Conservation (phyloP, 1,284 basidiomycete genomes). For the Tilletiopsis washingtonensis region DNA sequence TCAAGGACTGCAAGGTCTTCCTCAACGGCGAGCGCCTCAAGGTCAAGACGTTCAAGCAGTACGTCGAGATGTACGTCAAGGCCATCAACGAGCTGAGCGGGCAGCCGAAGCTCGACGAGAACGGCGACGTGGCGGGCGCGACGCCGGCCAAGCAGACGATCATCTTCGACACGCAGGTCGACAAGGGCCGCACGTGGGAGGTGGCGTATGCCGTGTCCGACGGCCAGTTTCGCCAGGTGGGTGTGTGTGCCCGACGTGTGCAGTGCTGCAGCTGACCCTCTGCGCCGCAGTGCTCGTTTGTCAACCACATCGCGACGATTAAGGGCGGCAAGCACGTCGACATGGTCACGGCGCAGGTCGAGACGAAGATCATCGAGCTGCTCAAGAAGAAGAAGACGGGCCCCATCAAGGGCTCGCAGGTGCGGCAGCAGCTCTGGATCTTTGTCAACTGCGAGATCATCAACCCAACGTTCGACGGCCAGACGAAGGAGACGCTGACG, state of each 20-base stretch:
- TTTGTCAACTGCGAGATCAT: constrained; percentile 95
- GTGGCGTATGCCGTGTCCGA: constrained; percentile 90
- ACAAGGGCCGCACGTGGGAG: constrained; percentile 69
- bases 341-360: constrained; percentile 77
- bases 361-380: constrained; percentile 63
- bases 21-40: constrained; percentile 88
- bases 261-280: not conserved
- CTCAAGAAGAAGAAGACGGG: constrained; percentile 83
- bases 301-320: constrained; percentile 92
- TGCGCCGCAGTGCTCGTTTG: constrained; percentile 67
- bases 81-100: constrained; percentile 48
- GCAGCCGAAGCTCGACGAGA: constrained; percentile 18
- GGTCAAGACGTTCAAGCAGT: constrained; percentile 93
- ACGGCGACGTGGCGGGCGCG: constrained; percentile 33
- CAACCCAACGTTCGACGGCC: constrained; percentile 98
- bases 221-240: constrained; percentile 64
- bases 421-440: constrained; percentile 97
- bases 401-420: constrained; percentile 80
- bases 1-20: constrained; percentile 85
- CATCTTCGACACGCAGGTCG: constrained; percentile 71
- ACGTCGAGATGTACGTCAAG: constrained; percentile 78
- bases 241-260: not conserved
- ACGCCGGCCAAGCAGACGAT: constrained; percentile 73
- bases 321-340: constrained; percentile 95
- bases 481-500: constrained; percentile 95